phyloP scores from a whole-genome alignment of 148 eudicot species.

The Chenopodium suecicum region DNA sequence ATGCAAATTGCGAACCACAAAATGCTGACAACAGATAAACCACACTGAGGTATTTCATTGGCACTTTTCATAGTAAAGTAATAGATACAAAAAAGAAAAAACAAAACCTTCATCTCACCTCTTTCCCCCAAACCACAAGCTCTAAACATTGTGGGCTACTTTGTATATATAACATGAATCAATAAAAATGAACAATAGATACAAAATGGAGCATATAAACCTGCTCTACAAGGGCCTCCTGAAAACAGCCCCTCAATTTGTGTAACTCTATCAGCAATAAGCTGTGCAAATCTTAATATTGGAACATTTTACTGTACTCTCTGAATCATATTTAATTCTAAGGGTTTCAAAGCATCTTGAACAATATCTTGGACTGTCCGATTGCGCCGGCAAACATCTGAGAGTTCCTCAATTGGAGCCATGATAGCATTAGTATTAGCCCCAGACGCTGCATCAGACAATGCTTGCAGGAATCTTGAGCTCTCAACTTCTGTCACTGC shows the following conservation, averaged over 20 bases:
- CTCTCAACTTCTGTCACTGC: slow-evolving; percentile 82
- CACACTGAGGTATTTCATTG: slow-evolving; percentile 12
- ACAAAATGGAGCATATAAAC: slow-evolving; percentile 32
- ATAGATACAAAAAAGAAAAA: slow-evolving; percentile 19
- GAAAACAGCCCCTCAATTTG: slow-evolving; percentile 38
- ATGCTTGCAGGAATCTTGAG: slow-evolving; percentile 70
- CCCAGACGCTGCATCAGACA: slow-evolving; percentile 78
- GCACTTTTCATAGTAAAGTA: slow-evolving; percentile 4
- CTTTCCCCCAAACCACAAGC: slow-evolving; percentile 9
- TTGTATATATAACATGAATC: slow-evolving; percentile 23
- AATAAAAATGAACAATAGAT: slow-evolving; percentile 27
- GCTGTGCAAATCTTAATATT: slow-evolving; percentile 24
- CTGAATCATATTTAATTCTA: slow-evolving; percentile 51
- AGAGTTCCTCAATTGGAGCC: slow-evolving; percentile 81
- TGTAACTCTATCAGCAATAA: slow-evolving; percentile 31
- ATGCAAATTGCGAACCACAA: too few relatives aligned
- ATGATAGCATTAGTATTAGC: slow-evolving; percentile 48
- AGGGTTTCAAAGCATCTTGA: slow-evolving; percentile 91
- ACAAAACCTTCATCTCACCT: neutral
- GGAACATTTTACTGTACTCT: slow-evolving; percentile 17
- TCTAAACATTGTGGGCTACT: neutral
- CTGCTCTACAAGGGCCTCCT: slow-evolving; percentile 34
- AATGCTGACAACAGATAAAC: neutral
- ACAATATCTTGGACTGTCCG: slow-evolving; percentile 95
- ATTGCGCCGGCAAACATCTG: slow-evolving; percentile 97